A percentile compares a stretch with the other conserved stretches of the same genome.
These are phyloP conservation scores for Saccharomycopsis hybrid DNA, from an alignment of 1,139 yeast genomes.

Conservation along the genomic window DNA sequence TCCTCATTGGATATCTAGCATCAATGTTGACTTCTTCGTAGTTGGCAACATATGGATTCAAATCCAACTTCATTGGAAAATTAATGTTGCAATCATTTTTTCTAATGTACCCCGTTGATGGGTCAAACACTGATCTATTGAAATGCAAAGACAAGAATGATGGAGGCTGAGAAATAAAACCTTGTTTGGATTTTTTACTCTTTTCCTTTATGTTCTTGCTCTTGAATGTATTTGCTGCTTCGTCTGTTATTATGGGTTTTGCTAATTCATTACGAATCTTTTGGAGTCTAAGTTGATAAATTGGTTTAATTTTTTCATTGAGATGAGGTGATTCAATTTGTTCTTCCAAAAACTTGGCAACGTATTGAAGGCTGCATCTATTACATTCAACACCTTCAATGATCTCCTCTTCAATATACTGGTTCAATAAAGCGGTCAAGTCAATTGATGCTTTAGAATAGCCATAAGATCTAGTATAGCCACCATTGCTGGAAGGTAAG, in stretches of 20 bases:
- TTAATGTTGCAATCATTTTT: constrained; percentile 80
- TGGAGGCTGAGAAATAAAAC: constrained; percentile 74
- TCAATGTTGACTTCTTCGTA: constrained; percentile 69
- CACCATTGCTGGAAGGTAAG: constrained; percentile 38
- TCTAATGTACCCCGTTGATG: constrained; percentile 72
- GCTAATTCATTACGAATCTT: constrained; percentile 52
- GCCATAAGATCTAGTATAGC: constrained; percentile 29
- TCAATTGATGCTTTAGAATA: constrained; percentile 27
- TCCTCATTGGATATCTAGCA: constrained; percentile 70
- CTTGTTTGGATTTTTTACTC: constrained; percentile 78
- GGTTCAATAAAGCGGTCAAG: constrained; percentile 53
- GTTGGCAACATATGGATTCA: constrained; percentile 64
- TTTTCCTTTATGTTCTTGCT: constrained; percentile 71
- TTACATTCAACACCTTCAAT: constrained; percentile 92
- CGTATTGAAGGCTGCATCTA: constrained; percentile 61
- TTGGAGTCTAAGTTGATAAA: constrained; percentile 45
- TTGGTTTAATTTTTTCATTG: constrained; percentile 36
- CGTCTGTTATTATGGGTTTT: constrained; percentile 71
- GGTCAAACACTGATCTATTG: constrained; percentile 88
- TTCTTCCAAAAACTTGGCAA: constrained; percentile 31
- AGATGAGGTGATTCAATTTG: constrained; percentile 14
- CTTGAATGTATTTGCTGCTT: constrained; percentile 64
- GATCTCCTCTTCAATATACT: constrained; percentile 76
- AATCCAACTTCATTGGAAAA: constrained; percentile 62
- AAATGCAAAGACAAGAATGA: constrained; percentile 79